A percentile compares a stretch with the other conserved stretches of the same genome.
These are phyloP conservation scores for Aspergillus pseudonomiae DNA, from an alignment of 2,329 filamentous ascomycete species.

Conservation along the genomic window DNA sequence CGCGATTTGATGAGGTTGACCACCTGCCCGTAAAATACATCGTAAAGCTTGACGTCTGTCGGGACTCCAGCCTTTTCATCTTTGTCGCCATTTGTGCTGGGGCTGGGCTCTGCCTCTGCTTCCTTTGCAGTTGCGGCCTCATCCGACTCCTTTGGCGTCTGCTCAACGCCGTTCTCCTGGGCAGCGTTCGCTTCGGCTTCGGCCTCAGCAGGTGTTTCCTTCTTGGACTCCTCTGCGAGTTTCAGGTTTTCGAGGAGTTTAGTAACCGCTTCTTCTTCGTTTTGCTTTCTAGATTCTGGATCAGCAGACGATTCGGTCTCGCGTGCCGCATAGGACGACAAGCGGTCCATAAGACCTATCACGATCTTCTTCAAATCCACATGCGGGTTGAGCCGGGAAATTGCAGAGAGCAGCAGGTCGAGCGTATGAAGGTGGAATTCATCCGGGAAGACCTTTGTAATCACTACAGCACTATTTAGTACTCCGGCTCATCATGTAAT, in stretches of 20 bases:
- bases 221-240: constrained; percentile 62
- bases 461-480: constrained; percentile 60
- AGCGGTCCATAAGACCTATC: constrained; percentile 93
- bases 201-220: constrained; percentile 40
- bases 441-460: constrained; percentile 98
- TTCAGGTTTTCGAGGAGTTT: constrained; percentile 77
- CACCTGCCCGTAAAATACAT: constrained; percentile 96
- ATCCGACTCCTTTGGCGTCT: constrained; percentile 32
- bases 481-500: neutral
- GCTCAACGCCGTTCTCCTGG: constrained; percentile 43
- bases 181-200: constrained; percentile 30
- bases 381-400: constrained; percentile 89
- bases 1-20: constrained; percentile 90
- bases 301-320: constrained; percentile 75
- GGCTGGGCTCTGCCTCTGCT: constrained; percentile 31
- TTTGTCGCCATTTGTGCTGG: constrained; percentile 36
- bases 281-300: constrained; percentile 71
- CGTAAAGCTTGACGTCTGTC: constrained; percentile 83
- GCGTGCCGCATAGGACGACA: constrained; percentile 91
- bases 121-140: constrained; percentile 27
- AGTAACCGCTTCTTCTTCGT: constrained; percentile 81
- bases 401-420: constrained; percentile 91
- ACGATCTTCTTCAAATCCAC: constrained; percentile 98
- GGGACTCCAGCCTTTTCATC: constrained; percentile 42
- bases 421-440: constrained; percentile 97